Evolutionary conservation across 129 eudicot genomes (phyloP).

Genomic region (Ambrosia artemisiifolia): DNA sequence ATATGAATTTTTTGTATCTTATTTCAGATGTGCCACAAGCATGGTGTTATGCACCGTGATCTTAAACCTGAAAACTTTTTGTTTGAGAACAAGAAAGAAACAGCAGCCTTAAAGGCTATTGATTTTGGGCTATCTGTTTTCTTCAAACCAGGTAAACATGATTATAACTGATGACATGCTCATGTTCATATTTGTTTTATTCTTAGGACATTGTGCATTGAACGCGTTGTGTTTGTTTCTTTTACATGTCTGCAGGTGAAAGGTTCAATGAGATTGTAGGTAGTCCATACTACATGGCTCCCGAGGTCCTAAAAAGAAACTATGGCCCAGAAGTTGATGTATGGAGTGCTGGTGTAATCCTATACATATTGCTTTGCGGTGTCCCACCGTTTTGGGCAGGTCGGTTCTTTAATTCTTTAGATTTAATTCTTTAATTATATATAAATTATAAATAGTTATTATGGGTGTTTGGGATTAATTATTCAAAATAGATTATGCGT

Average conservation of each 20-base stretch:
- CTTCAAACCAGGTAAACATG: slow-evolving; percentile 29
- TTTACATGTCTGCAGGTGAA: slow-evolving; percentile 12
- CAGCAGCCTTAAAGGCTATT: slow-evolving; percentile 27
- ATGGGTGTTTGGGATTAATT: too few relatives aligned
- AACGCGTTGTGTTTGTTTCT: not conserved
- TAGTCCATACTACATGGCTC: slow-evolving; percentile 35
- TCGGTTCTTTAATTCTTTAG: not conserved
- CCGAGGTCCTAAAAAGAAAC: slow-evolving; percentile 25
- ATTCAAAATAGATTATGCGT: too few relatives aligned
- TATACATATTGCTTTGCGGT: slow-evolving; percentile 30
- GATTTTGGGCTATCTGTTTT: slow-evolving; percentile 31
- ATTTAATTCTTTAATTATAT: too few relatives aligned
- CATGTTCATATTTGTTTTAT: not conserved
- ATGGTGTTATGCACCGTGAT: slow-evolving; percentile 36
- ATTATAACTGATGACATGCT: not conserved
- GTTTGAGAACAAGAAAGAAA: slow-evolving; percentile 30
- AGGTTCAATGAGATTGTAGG: slow-evolving; percentile 31
- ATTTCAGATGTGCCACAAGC: slow-evolving; percentile 31
- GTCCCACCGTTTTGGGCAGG: slow-evolving; percentile 36
- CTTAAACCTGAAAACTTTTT: slow-evolving; percentile 29
- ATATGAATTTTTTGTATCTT: not conserved
- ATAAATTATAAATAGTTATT: too few relatives aligned
- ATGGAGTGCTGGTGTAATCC: slow-evolving; percentile 30
- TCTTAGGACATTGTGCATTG: not conserved
- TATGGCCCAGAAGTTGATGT: slow-evolving; percentile 32